Evolutionary conservation across 2,329 filamentous ascomycete species (phyloP), one percentile per base, ranked within the genome.

Genomic region (Trichoderma simmonsii): DNA sequence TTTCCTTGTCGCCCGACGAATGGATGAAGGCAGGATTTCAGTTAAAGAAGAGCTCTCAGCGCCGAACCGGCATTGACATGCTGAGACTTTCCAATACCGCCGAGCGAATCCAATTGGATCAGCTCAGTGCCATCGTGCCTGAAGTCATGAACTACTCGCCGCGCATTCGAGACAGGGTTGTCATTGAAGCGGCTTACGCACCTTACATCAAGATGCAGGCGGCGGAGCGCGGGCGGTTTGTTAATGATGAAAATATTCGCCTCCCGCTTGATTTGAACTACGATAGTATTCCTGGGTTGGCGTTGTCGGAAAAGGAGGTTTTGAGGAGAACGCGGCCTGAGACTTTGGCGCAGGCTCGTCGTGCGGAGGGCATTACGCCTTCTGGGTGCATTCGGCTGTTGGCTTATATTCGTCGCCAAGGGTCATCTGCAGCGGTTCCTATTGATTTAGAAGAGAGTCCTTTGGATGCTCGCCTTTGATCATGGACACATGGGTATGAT

Each of bases 261-360:
- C 83, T 99, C 14, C 94, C 95, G 0, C 75, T 85, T 0, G 90
- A 94, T 75, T 80, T 98, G 15, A 90, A 98, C 77, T 99, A 98
- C 77, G 86, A 89, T 57, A 77, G 81, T 14, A 86, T 99, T 0
- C 84, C 87, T 39, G 94, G 94, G 0, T 84, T 99, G 67, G 94
- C 93, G 71, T 87, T 90, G 48, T 94, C 93, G 72, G 96, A 98
- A 84, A 91, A 89, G 81, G 86, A 89, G 32, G 87, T 91, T 4
- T 85, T 99, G 43, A 87, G 88, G 72, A 83, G 85, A 3, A 92
- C 93, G 1, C 85, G 89, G 66, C 96, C 96, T 0, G 93, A 97
- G 81, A 97, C 89, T 73, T 85, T 99, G 26, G 95, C 93, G 0
- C 96, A 98, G 86, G 95, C 95, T 36, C 87, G 94, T 63, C 85